Conservation (phyloP, 352 stramenopile species). For the Thalassiosira pacifica region DNA sequence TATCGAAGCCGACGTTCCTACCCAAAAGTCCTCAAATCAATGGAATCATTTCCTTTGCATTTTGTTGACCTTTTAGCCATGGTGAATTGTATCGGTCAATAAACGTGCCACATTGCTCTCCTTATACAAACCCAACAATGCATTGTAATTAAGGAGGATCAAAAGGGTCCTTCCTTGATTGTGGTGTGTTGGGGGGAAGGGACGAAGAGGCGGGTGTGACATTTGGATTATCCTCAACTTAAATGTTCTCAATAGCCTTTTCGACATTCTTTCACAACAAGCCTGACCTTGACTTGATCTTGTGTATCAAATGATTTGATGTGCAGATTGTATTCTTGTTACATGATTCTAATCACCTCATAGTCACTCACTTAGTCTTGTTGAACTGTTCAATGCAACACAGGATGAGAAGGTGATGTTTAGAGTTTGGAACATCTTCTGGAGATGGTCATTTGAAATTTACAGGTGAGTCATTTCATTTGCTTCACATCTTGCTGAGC, state of each 20-base stretch:
- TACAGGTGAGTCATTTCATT: no score
- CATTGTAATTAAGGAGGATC: neutral
- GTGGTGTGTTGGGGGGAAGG: constrained; percentile 2
- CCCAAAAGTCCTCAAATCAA: constrained; percentile 13
- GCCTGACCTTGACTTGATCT: no score
- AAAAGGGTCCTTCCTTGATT: constrained; percentile 26
- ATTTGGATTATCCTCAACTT: constrained; percentile 53
- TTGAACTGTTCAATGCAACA: no score
- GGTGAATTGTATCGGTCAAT: constrained; percentile 52
- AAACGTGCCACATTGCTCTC: constrained; percentile 35
- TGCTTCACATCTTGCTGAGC: no score
- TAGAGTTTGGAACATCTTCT: no score
- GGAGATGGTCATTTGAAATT: no score
- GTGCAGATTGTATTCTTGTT: no score
- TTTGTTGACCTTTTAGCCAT: constrained; percentile 39
- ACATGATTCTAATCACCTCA: no score
- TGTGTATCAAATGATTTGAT: no score
- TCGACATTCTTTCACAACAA: constrained; percentile 43
- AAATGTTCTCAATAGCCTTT: constrained; percentile 62
- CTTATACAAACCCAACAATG: neutral
- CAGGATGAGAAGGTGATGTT: no score
- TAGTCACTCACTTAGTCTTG: no score
- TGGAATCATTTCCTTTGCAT: neutral
- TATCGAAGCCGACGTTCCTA: constrained; percentile 55
- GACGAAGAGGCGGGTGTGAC: constrained; percentile 56